Evolutionary conservation across 2,329 filamentous ascomycete genomes (phyloP).

Genomic region (Fusarium duplospermum): DNA sequence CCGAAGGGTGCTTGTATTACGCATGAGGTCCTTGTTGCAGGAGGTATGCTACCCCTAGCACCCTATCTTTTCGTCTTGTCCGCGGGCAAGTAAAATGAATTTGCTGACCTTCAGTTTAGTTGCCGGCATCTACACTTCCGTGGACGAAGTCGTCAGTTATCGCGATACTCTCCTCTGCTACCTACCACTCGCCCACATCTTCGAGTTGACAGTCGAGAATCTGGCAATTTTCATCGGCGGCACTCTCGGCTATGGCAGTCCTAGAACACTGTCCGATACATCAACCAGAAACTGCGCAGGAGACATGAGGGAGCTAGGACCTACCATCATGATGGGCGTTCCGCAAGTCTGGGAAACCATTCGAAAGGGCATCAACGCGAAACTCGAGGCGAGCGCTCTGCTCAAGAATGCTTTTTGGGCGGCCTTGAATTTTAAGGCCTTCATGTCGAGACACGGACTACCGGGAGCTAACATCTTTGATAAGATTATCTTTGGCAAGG

Average conservation of each 20-base stretch:
- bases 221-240: constrained; percentile 87
- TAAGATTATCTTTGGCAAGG: constrained; percentile 85
- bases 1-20: constrained; percentile 89
- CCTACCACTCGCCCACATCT: constrained; percentile 92
- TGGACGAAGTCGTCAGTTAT: constrained; percentile 80
- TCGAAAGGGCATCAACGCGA: constrained; percentile 88
- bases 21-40: constrained; percentile 84
- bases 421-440: constrained; percentile 68
- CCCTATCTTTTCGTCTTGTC: background rate
- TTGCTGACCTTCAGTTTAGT: constrained; percentile 54
- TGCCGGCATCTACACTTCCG: constrained; percentile 81
- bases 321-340: constrained; percentile 91
- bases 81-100: background rate
- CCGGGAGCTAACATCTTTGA: constrained; percentile 81
- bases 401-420: constrained; percentile 81
- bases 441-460: constrained; percentile 67
- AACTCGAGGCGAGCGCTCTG: constrained; percentile 78
- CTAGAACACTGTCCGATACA: constrained; percentile 85
- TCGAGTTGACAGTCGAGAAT: constrained; percentile 96
- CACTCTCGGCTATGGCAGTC: constrained; percentile 91
- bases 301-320: constrained; percentile 90
- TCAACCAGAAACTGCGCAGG: constrained; percentile 90
- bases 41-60: constrained; percentile 50
- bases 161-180: constrained; percentile 87
- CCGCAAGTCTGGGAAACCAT: constrained; percentile 97